A percentile compares a stretch with the other conserved stretches of the same genome.
These are phyloP conservation scores for Penicillium diatomitis DNA, from an alignment of 495 filamentous ascomycete genomes.

Conservation along the genomic window DNA sequence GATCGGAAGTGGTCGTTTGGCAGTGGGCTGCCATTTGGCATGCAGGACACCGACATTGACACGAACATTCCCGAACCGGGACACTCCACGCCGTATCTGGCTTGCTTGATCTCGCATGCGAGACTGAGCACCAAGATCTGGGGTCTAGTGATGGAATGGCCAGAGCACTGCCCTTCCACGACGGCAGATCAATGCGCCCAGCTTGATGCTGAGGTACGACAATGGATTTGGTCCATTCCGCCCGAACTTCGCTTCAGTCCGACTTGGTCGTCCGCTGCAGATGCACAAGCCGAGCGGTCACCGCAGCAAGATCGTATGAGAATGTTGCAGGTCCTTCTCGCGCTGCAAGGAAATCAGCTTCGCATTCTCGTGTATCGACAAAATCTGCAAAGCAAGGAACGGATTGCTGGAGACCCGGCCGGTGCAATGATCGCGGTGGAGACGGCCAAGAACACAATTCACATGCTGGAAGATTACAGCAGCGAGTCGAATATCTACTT, in stretches of 20 bases:
- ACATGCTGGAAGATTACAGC: conserved; percentile 62
- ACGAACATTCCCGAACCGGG: conserved; percentile 59
- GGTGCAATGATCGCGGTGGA: conserved; percentile 61
- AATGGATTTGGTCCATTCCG: conserved; percentile 61
- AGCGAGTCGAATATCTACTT: conserved; percentile 66
- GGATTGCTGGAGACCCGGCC: conserved; percentile 55
- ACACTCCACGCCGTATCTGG: conserved; percentile 27
- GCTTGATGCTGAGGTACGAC: conserved; percentile 63
- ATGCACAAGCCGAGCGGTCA: conserved; percentile 11
- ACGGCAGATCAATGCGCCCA: conserved; percentile 56
- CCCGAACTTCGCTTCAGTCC: conserved; percentile 46
- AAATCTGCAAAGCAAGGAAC: conserved; percentile 59
- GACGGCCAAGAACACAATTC: conserved; percentile 68
- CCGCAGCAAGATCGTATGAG: conserved; percentile 22
- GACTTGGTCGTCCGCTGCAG: conserved; percentile 12
- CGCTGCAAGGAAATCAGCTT: conserved; percentile 68
- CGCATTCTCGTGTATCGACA: conserved; percentile 74
- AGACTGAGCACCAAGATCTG: conserved; percentile 69
- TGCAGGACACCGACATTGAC: conserved; percentile 76
- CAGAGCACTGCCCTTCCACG: conserved; percentile 36
- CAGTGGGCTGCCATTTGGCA: conserved; percentile 67
- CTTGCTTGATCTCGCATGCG: conserved; percentile 57
- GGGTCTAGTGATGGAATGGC: conserved; percentile 45
- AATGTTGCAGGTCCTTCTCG: conserved; percentile 44
- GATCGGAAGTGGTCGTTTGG: conserved; percentile 76